These are phyloP conservation scores for Fusarium sp. DNA, from an alignment of 2,329 filamentous ascomycete species.

Conservation along the genomic window DNA sequence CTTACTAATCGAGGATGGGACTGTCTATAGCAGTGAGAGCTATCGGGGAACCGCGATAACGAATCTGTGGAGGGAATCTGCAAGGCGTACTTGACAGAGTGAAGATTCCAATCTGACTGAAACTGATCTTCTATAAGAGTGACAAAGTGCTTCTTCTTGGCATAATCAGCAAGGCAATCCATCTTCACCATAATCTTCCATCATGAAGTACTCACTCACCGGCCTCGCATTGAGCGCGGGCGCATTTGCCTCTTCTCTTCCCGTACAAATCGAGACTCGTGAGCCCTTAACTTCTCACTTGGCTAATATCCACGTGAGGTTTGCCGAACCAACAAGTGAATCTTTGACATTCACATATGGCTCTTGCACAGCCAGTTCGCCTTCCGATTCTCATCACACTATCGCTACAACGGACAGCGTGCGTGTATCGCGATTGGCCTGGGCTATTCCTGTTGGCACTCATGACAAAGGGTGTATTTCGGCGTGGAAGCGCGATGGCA, in stretches of 20 bases:
- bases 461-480: constrained; percentile 3
- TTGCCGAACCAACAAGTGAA: background rate
- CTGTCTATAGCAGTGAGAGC: too few species aligned
- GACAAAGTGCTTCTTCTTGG: fast-evolving
- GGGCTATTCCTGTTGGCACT: background rate
- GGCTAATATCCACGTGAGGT: background rate
- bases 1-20: too few species aligned
- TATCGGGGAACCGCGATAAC: too few species aligned
- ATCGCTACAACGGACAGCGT: background rate
- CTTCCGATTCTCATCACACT: background rate
- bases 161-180: fast-evolving
- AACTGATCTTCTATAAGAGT: background rate
- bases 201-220: constrained; percentile 2
- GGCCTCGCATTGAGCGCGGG: background rate
- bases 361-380: background rate
- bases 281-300: constrained; percentile 3
- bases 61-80: too few species aligned
- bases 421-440: background rate
- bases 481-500: background rate
- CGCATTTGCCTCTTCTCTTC: background rate
- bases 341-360: constrained; percentile 8
- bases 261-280: background rate
- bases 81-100: too few species aligned
- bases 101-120: fast-evolving
- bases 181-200: background rate